phyloP scores from a whole-genome alignment of 2,329 filamentous ascomycete species.

The Lasiodiplodia sp. region DNA sequence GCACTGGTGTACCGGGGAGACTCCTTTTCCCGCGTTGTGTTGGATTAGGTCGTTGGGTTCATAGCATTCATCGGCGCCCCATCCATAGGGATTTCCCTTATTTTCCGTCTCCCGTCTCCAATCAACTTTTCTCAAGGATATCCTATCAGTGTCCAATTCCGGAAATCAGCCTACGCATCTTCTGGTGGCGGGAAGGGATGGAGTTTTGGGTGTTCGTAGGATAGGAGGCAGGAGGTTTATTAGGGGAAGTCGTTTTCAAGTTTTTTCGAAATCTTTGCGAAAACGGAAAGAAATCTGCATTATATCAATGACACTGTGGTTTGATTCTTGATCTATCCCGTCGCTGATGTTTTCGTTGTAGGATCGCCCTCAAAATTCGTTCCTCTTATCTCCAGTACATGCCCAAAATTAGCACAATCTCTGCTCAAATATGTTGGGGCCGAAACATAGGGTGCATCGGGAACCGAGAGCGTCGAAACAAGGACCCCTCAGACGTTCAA shows the following conservation, averaged over 20 bases:
- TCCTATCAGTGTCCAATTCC: constrained; percentile 16
- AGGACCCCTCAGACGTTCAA: neutral
- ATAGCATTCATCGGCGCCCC: constrained; percentile 26
- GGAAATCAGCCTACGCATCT: constrained; percentile 22
- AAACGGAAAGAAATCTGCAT: constrained; percentile 20
- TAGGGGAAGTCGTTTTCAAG: constrained; percentile 11
- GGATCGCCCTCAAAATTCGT: neutral
- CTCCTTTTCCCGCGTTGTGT: constrained; percentile 1
- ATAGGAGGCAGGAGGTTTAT: constrained; percentile 16
- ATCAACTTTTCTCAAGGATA: constrained; percentile 17
- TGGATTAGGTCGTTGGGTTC: constrained; percentile 16
- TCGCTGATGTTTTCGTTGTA: constrained; percentile 3
- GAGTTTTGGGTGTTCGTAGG: constrained; percentile 24
- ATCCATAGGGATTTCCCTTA: constrained; percentile 17
- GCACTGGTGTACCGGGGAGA: neutral
- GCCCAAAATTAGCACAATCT: neutral
- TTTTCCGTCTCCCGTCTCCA: neutral
- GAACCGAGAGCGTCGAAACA: constrained; percentile 15
- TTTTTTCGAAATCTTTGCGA: constrained; percentile 6
- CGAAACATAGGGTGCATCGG: constrained; percentile 27
- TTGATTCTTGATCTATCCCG: neutral
- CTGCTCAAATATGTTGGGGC: neutral
- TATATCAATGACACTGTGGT: constrained; percentile 17
- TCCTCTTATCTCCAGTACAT: neutral
- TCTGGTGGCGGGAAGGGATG: constrained; percentile 4